phyloP scores from a whole-genome alignment of 2,329 filamentous ascomycete genomes.

The Botrytis aclada region DNA sequence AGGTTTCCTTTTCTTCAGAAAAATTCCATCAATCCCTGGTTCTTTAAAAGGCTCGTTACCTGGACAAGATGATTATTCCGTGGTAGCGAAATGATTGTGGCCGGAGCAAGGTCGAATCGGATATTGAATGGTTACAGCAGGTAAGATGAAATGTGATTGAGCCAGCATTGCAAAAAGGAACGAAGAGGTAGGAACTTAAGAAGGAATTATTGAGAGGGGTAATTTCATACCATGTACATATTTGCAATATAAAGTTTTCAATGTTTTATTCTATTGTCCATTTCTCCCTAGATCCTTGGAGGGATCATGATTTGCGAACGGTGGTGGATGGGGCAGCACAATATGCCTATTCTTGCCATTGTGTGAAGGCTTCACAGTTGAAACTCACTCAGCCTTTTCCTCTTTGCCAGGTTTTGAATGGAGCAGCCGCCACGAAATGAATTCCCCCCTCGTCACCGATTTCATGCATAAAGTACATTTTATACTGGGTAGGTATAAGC shows the following conservation, averaged over 20 bases:
- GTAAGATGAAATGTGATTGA: not conserved
- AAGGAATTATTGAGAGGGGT: not conserved
- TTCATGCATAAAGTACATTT: not conserved
- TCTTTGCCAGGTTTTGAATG: not conserved
- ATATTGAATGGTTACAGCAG: not conserved
- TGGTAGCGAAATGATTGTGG: conserved; percentile 9
- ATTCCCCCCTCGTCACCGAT: not conserved
- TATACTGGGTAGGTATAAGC: not conserved
- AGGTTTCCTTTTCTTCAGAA: conserved; percentile 9
- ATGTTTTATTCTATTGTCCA: not conserved
- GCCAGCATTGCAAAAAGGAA: not conserved
- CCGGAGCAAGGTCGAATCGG: conserved; percentile 2
- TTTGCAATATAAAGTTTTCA: not conserved
- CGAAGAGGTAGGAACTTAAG: not conserved
- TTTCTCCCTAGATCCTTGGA: conserved; percentile 5
- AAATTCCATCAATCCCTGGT: conserved; percentile 3
- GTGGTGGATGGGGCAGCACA: not conserved
- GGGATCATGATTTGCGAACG: not conserved
- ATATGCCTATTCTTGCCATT: not conserved
- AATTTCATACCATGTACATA: conserved; percentile 1
- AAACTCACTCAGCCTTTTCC: conserved; percentile 1
- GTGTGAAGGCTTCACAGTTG: conserved; percentile 5
- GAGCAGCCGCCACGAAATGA: conserved; percentile 4
- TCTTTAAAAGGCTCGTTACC: conserved; percentile 1
- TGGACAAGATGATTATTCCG: not conserved